Percentiles rank a stretch among this genome's conserved stretches.
Evolutionary conservation across 2,329 filamentous ascomycete genomes (phyloP).

Genomic region (Didymellaceae sp.): DNA sequence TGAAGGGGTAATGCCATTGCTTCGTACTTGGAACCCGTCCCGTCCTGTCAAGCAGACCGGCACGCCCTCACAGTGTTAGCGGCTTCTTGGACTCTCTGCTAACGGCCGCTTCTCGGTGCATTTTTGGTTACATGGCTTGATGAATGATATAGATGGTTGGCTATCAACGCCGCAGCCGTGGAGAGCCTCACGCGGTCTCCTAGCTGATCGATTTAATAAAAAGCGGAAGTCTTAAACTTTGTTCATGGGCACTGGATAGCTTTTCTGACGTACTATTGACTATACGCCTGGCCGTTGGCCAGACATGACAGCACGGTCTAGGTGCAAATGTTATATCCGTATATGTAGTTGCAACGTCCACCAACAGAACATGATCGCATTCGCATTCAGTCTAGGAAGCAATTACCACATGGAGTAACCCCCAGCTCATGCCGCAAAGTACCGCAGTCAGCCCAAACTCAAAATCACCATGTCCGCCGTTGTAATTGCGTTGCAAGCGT

Average conservation of each 20-base stretch:
- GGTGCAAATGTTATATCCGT: no score
- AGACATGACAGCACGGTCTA: no score
- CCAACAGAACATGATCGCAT: no score
- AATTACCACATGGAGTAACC: no score
- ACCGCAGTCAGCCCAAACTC: no score
- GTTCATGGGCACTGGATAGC: neutral
- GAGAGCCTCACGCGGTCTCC: conserved; percentile 16
- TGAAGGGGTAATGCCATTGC: conserved; percentile 8
- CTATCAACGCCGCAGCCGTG: conserved; percentile 13
- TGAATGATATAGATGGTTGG: conserved; percentile 26
- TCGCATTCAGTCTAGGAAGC: no score
- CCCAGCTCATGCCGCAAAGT: no score
- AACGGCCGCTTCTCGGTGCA: conserved; percentile 25
- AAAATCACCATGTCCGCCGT: no score
- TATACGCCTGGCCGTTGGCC: no score
- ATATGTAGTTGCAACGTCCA: no score
- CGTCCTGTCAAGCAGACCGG: conserved; percentile 2
- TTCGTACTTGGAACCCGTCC: conserved; percentile 9
- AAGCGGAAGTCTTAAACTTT: conserved; percentile 12
- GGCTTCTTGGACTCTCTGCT: conserved; percentile 12
- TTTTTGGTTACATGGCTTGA: conserved; percentile 15
- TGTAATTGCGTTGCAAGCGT: no score
- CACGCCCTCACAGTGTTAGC: conserved; percentile 18
- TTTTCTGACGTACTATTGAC: neutral
- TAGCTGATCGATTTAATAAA: conserved; percentile 17